phyloP scores from a whole-genome alignment of 2,329 filamentous ascomycete species.

The Hymenoscyphus infarciens region DNA sequence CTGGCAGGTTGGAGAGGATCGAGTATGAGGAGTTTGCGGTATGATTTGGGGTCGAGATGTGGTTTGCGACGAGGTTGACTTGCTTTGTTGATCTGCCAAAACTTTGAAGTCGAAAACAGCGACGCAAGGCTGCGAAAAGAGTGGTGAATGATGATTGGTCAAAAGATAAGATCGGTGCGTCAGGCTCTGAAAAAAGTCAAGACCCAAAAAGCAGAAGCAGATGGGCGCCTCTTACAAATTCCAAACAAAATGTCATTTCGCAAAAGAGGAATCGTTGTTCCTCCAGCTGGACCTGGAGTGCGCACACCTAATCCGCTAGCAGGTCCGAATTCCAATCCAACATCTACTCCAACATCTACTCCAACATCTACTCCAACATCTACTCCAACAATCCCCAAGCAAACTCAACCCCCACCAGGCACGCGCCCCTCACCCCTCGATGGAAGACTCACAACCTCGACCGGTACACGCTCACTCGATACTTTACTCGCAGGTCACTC shows the following conservation, averaged over 20 bases:
- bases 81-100: conserved; percentile 6
- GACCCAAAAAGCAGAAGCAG: too few relatives aligned
- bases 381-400: conserved; percentile 17
- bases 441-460: conserved; percentile 84
- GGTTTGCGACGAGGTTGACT: conserved; percentile 7
- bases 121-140: conserved; percentile 12
- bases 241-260: conserved; percentile 57
- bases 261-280: conserved; percentile 59
- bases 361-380: conserved; percentile 1
- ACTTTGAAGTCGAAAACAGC: conserved; percentile 14
- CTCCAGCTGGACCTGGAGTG: conserved; percentile 5
- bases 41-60: neutral
- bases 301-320: too few relatives aligned
- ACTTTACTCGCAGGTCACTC: conserved; percentile 80
- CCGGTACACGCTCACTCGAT: conserved; percentile 83
- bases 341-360: conserved; percentile 5
- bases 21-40: too few relatives aligned
- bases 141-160: conserved; percentile 3
- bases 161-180: neutral
- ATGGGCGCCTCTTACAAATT: neutral
- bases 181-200: conserved; percentile 10
- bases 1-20: neutral
- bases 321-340: too few relatives aligned
- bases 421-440: conserved; percentile 85
- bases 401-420: conserved; percentile 42